Percentiles rank a stretch among this genome's conserved stretches.
phyloP scores from a whole-genome alignment of 805 yeast species.

The Pichia nakasei region DNA sequence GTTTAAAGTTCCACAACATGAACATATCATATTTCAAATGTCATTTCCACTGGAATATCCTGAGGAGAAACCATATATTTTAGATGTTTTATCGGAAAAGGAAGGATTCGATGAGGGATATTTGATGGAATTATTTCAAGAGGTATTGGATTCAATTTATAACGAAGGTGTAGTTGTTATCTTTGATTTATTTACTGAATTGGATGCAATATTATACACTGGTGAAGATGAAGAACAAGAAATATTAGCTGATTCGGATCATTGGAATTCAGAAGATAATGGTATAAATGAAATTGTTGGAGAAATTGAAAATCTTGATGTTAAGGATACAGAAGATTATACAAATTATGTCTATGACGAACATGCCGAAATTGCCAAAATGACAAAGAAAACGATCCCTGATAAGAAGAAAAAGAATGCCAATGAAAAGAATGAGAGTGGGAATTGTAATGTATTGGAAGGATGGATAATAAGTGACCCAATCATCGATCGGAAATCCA shows the following conservation, averaged over 20 bases:
- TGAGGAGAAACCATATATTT: constrained; percentile 46
- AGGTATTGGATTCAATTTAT: constrained; percentile 46
- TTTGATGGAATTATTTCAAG: constrained; percentile 38
- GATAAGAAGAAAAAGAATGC: constrained; percentile 1
- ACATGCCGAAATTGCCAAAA: constrained; percentile 21
- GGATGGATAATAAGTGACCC: constrained; percentile 79
- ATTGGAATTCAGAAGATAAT: constrained; percentile 15
- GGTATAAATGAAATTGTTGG: constrained; percentile 1
- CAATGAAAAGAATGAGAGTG: constrained; percentile 3
- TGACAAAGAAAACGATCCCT: constrained; percentile 2
- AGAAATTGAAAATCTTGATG: not conserved
- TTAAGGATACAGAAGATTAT: constrained; percentile 5
- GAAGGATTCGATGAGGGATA: constrained; percentile 36
- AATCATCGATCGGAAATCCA: constrained; percentile 73
- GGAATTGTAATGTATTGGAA: constrained; percentile 38
- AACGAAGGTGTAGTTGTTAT: constrained; percentile 60
- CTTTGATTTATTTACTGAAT: constrained; percentile 67
- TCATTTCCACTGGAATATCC: constrained; percentile 74
- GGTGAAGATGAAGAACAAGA: constrained; percentile 25
- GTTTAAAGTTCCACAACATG: constrained; percentile 54
- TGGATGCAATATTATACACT: constrained; percentile 43
- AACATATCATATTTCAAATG: constrained; percentile 50
- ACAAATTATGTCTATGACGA: constrained; percentile 20
- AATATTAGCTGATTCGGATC: constrained; percentile 16
- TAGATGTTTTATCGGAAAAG: constrained; percentile 38